Evolutionary conservation across 768 basidiomycete species (phyloP), one percentile per base, ranked within the genome.

Genomic region (Naganishia friedmannii): DNA sequence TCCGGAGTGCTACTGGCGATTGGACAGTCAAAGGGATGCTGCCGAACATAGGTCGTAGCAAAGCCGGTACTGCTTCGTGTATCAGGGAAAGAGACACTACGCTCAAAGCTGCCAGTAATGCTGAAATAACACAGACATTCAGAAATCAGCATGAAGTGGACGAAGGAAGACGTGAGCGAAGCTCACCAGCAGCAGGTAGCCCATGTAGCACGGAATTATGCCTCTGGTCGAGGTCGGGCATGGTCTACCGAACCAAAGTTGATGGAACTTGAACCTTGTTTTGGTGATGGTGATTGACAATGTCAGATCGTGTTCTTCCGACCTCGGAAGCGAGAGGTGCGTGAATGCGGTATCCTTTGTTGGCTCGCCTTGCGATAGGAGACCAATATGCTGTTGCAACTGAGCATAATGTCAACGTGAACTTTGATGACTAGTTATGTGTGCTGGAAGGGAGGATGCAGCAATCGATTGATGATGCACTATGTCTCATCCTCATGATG

Each of bases 11-110:
- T 17, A 23, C 9, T 13, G 60, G 60, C 3, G 7, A 10, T 34
- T 63, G 60, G 17, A 26, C 39, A 3, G 37, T 8, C 15, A 63
- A 15, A 1, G 60, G 60, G 9, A 63, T 63, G 39, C n/a, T 63
- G n/a, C 60, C 60, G 17, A 45, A 63, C 60, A 63, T 63, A 7
- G 60, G 60, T 28, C 60, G 60, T 3, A 63, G 39, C 13, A 63
- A 42, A 1, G 60, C 17, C 6, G 60, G 60, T 28, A 46, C 12
- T 4, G 39, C 39, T 63, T 63, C 39, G 17, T 46, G 60, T 29
- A 63, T n/a, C 4, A 63, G 60, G 6, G 42, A 13, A 23, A 46
- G 60, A 19, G 17, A 12, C 5, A 45, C 39, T 63, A 45, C 7
- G 39, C 60, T 63, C 39, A 42, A 12, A 26, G 42, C 37, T 23